Percentiles rank a stretch among this genome's conserved stretches.
Evolutionary conservation across 306 rosid genomes (phyloP).

Genomic region (Sicyos baderoa): DNA sequence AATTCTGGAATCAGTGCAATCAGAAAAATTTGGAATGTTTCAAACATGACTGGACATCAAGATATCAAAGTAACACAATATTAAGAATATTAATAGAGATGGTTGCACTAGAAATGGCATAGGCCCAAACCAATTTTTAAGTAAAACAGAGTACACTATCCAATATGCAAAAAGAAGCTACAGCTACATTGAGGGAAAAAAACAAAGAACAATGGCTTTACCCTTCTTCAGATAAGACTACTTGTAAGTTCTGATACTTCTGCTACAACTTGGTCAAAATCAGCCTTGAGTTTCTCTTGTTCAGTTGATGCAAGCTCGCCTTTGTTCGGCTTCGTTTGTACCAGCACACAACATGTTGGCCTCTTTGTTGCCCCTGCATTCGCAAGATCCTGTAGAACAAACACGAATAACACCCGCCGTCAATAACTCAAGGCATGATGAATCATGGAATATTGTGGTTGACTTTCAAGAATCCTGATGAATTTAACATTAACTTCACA

Average conservation of each 20-base stretch:
- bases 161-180: slow-evolving; percentile 8
- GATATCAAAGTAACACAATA: not conserved
- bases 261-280: slow-evolving; percentile 51
- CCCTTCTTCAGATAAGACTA: slow-evolving; percentile 56
- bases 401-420: not conserved
- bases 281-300: slow-evolving; percentile 65
- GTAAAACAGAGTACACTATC: slow-evolving; percentile 11
- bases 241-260: slow-evolving; percentile 50
- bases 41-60: not conserved
- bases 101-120: not conserved
- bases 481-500: not conserved
- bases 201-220: not conserved
- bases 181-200: slow-evolving; percentile 3
- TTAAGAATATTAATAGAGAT: not conserved
- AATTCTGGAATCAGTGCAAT: not conserved
- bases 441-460: not conserved
- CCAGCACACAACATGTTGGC: slow-evolving; percentile 93
- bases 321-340: slow-evolving; percentile 68
- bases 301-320: slow-evolving; percentile 57
- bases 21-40: not conserved
- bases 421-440: not conserved
- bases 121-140: not conserved
- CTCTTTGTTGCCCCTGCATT: slow-evolving; percentile 91
- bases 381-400: slow-evolving; percentile 67
- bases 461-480: not conserved